Evolutionary conservation across 208 protist species (phyloP), one percentile per base, ranked within the genome.

Genomic region (Trypanosoma platydactyli): DNA sequence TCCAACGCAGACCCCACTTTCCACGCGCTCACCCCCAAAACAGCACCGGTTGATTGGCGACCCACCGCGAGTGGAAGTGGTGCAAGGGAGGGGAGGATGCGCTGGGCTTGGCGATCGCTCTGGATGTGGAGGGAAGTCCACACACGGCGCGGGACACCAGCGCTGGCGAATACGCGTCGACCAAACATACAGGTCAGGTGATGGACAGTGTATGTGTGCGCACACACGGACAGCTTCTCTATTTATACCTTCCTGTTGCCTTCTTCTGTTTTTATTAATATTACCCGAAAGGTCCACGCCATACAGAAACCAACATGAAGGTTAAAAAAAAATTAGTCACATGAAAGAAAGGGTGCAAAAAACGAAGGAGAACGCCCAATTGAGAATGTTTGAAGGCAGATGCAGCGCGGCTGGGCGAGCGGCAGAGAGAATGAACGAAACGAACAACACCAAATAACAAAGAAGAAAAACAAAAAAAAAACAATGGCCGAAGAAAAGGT

Each of bases 121-220:
- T 88, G 80, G 42, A 94, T 87, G 76, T 90, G 80, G 66, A 94
- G 63, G 42, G 68, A 62, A 22, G 72, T 62, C 81, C 82, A 94
- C 79, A 83, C 78, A 35, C 72, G 73, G 20, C 88, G 88, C 20
- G 88, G 88, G 16, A 94, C 64, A 22, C 79, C 71, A 0, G 83
- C 79, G 54, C 88, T 94, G 29, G 85, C 82, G 64, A 90, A 94
- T 7, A 91, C 82, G 51, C 88, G 88, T 50, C 88, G 82, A 41
- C 83, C 80, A 64, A 94, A 94, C 88, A 94, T 94, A n/a, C 29
- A 25, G 40, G 16, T 41, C 18, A 46, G 24, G 44, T 49, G 42
- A 55, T 57, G 5, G 41, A 12, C 9, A 9, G 33, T 38, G 33
- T 38, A 38, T 11, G 9, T 9, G 9, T 9, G 9, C 33, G 9